Conservation (phyloP, 257 asterid genomes). For the Solanum ossicruentum region DNA sequence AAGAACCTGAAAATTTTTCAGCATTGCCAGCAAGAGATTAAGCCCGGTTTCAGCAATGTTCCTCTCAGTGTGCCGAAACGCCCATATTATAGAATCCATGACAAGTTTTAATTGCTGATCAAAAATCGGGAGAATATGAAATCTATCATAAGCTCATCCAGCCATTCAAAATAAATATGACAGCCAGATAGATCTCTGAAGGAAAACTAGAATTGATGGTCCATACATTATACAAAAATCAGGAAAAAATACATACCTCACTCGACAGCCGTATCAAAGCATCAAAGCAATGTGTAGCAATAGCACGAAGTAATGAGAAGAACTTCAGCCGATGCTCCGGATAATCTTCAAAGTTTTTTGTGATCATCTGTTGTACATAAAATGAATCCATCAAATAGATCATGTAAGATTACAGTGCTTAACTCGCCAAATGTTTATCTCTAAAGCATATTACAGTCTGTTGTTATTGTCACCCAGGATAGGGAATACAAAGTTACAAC, state of each 20-base stretch:
- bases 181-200: not conserved
- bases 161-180: not conserved
- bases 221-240: not conserved
- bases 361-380: conserved; percentile 64
- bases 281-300: conserved; percentile 85
- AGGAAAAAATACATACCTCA: conserved; percentile 38
- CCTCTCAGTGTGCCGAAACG: conserved; percentile 97
- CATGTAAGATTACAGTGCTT: not conserved
- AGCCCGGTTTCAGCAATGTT: conserved; percentile 99
- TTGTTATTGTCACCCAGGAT: not conserved
- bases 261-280: conserved; percentile 83
- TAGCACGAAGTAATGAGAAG: conserved; percentile 87
- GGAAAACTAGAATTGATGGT: not conserved
- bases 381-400: not conserved
- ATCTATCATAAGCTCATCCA: not conserved
- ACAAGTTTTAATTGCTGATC: conserved; percentile 90
- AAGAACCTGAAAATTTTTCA: conserved; percentile 88
- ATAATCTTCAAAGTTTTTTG: conserved; percentile 94
- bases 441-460: not conserved
- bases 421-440: not conserved
- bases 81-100: conserved; percentile 98
- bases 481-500: not conserved
- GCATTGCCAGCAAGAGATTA: conserved; percentile 78
- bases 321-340: conserved; percentile 98
- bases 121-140: conserved; percentile 1